Base-by-base conservation (phyloP, 1,284 basidiomycete genomes). In the Hemileia vastatrix region DNA sequence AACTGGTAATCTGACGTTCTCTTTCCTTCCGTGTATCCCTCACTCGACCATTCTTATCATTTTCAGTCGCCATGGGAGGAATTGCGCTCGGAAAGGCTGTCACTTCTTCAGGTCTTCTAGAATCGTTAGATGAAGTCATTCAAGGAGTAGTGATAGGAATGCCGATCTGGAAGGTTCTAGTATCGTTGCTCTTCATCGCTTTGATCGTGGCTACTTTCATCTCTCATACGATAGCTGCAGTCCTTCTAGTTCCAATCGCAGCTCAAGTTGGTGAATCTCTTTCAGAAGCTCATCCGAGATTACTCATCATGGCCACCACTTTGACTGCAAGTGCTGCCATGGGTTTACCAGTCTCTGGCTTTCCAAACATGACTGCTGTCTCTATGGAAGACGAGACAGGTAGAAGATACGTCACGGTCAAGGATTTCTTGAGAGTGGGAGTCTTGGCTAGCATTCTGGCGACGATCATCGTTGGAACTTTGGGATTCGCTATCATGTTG, bases 261-360 rank as follows among this genome's bases (percentile, higher is more conserved):
- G 84, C 87, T 63, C 85, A 91, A 76, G 88, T 98, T 15, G 95
- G 91, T 3, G 79, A 81, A 31, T 86, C 83, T 50, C 79, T 97
- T 58, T 81, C 83, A 2, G n/a, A n/a, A n/a, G 84, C 8, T 8
- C 87, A 86, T 68, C 80, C 83, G 64, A 84, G 91, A 71, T 78
- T 95, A 6, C 82, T 96, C 66, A 88, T 95, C 71, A 93, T 95
- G 79, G 76, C 79, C 52, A 97, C 92, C 8, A 90, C 85, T 1
- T 79, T 98, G 66, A 88, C 95, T 62, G 96, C 93, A 71, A 93
- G 90, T 31, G 83, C 90, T 2, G 95, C 94, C 1, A 98, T 98
- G 94, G 95, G 93, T 5, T 87, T 99, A 81, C 93, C 93, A 2
- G 92, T 97, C 36, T 92, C 88, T 65, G 94, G 94, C 4, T 97